Evolutionary conservation across 2,329 filamentous ascomycete genomes (phyloP), one percentile per base, ranked within the genome.

Genomic region (Botrytis aclada): DNA sequence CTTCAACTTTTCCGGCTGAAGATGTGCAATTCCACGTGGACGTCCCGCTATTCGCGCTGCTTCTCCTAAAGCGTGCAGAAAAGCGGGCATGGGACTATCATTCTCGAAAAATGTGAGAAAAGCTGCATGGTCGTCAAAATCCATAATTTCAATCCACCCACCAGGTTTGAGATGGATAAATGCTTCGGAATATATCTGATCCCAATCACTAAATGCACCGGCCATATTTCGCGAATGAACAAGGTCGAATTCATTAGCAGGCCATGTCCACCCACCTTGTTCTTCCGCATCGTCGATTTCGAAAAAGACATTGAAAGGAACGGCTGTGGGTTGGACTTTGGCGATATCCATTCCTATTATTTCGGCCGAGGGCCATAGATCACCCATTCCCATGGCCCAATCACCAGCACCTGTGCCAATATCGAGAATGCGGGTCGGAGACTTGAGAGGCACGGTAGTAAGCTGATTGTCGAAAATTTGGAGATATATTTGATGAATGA

Each of bases 271-370:
- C 1, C 82, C 79, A 29, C 81, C 82, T 84, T 80, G 77, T 69
- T 80, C 77, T 69, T 81, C 80, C 2, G 80, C 87, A 77, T 92
- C 89, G 77, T 92, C 90, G 64, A 92, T 86, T 67, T 90, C 85
- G 77, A 92, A 92, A 74, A 86, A 85, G 74, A 89, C 87, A 76
- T 92, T 92, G 29, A 84, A 82, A 0, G 89, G 88, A 2, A 89
- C 85, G 78, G 85, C 85, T n/a, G 82, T 83, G 3, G 87, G 86
- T 78, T 90, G 88, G 60, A 89, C 88, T 16, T 87, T 86, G 3
- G 86, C 88, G 4, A 90, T 84, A 76, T 90, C 88, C 20, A 87
- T 85, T 7, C 89, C 90, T 66, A 86, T 85, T 43, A 93, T 84
- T 74, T 88, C 83, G 58, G 84, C 80, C 70, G 83, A 79, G 4